Base-by-base conservation (phyloP, 2,329 filamentous ascomycete genomes). In the Penicillium brevicompactum region DNA sequence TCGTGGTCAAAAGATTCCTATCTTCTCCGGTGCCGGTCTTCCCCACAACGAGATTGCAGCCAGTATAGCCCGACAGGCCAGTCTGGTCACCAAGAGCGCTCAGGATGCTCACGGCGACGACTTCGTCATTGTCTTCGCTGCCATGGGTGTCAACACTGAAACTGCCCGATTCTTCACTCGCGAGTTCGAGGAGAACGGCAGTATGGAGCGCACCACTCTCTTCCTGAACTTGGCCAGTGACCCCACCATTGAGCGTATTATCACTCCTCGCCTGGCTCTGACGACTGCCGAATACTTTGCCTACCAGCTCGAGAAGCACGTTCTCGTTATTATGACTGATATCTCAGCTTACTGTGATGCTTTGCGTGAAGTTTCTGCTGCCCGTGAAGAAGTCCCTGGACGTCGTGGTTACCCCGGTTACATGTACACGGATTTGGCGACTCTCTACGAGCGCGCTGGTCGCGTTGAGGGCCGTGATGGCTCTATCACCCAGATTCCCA, bases 361-460 rank as follows among this genome's bases (percentile, higher is more conserved):
- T 64, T 88, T 99, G 63, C 94, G 94, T 85, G 94, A 99, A 80
- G 94, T 99, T 48, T 99, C 94, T 13, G 93, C 94, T 51, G 94
- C 94, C 50, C 87, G 94, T 81, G 94, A 99, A 84, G 94, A 99
- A 87, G 94, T 99, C 42, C 94, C 94, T 40, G 94, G 94, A 84
- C 93, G 94, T 77, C 93, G 94, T 87, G 94, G 94, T 85, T 99
- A 94, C 82, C 94, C 94, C 51, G 94, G 94, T 90, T 99, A 99
- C 85, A 99, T 99, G 94, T 99, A 99, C 84, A 99, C 94, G 67
- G 95, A 99, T 86, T 90, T 99, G 87, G 97, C 94, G 57, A 99
- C 94, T 72, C 97, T 99, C 70, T 99, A 99, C 83, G 94, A 99
- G 80, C 92, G 94, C 81, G 94, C 94, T 67, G 94, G 94, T 72